A percentile compares a stretch with the other conserved stretches of the same genome.
Conservation (phyloP, 2,329 filamentous ascomycete species). For the Fusarium sp. region DNA sequence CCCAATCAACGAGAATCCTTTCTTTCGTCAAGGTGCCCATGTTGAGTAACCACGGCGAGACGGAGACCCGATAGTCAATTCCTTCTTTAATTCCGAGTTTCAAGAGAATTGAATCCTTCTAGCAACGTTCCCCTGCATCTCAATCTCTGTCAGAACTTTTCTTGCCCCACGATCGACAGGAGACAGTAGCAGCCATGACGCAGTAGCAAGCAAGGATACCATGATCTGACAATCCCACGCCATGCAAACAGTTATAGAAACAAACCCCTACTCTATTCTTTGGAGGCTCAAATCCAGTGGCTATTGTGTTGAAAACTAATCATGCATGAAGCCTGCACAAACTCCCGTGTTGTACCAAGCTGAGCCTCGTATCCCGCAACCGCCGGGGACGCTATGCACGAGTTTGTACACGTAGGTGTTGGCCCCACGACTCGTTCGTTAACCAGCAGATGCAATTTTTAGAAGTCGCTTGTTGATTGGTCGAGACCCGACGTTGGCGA, state of each 20-base stretch:
- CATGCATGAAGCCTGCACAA: conserved; percentile 17
- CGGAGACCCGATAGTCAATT: neutral
- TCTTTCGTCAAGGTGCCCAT: neutral
- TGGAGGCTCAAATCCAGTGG: neutral
- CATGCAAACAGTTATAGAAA: neutral
- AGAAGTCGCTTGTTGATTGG: neutral
- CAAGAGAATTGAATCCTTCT: neutral
- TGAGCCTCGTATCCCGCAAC: conserved; percentile 32
- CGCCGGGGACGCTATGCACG: neutral
- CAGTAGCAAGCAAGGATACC: neutral
- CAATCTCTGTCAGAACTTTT: conserved; percentile 10
- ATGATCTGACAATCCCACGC: neutral
- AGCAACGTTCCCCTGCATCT: conserved; percentile 7
- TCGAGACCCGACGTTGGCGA: neutral
- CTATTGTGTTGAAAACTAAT: neutral
- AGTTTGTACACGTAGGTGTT: conserved; percentile 33
- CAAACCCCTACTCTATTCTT: neutral
- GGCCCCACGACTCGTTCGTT: conserved; percentile 8
- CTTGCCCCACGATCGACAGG: conserved; percentile 32
- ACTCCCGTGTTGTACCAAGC: conserved; percentile 31
- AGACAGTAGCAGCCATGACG: conserved; percentile 9
- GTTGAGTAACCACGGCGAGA: neutral
- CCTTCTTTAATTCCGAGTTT: neutral
- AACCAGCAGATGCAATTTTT: neutral
- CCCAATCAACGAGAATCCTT: neutral